Percentiles rank a stretch among this genome's conserved stretches.
Conservation (phyloP, 805 yeast genomes). For the Metschnikowia similis region DNA sequence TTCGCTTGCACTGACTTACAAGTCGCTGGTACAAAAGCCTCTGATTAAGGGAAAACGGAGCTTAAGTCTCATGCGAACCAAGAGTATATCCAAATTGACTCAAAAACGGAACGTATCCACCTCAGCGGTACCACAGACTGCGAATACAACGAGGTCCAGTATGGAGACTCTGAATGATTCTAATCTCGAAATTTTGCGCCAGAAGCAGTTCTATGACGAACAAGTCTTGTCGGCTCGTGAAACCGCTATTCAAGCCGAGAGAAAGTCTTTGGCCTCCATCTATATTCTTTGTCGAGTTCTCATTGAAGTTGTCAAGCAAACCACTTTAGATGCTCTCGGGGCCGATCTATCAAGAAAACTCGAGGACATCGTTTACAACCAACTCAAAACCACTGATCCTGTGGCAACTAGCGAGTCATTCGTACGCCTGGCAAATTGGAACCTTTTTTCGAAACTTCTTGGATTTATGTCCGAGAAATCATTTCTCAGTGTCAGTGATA, state of each 20-base stretch:
- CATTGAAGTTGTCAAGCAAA: slow-evolving; percentile 86
- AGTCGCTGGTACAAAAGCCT: slow-evolving; percentile 2
- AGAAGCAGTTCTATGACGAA: slow-evolving; percentile 28
- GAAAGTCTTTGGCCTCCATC: slow-evolving; percentile 81
- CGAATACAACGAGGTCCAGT: slow-evolving; percentile 1
- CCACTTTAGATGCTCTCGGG: slow-evolving; percentile 68
- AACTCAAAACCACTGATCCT: slow-evolving; percentile 84
- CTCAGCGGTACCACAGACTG: slow-evolving; percentile 16
- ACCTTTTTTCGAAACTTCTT: slow-evolving; percentile 77
- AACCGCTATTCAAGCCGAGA: slow-evolving; percentile 76
- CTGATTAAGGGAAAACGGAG: slow-evolving; percentile 32
- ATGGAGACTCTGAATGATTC: not conserved
- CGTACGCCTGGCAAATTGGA: slow-evolving; percentile 91
- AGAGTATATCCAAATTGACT: slow-evolving; percentile 33
- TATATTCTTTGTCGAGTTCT: slow-evolving; percentile 87
- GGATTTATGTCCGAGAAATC: slow-evolving; percentile 88
- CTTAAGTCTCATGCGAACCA: slow-evolving; percentile 36
- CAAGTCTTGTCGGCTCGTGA: slow-evolving; percentile 44
- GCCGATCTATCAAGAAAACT: slow-evolving; percentile 76
- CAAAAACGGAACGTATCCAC: slow-evolving; percentile 53
- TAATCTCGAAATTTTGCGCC: slow-evolving; percentile 16
- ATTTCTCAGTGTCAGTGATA: slow-evolving; percentile 83
- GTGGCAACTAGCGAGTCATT: slow-evolving; percentile 54
- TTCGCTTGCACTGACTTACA: slow-evolving; percentile 1
- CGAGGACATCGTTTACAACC: slow-evolving; percentile 91